Percentiles rank a stretch among this genome's conserved stretches.
Evolutionary conservation across 2,329 filamentous ascomycete species (phyloP).

Genomic region (Aspergillus alliaceus): DNA sequence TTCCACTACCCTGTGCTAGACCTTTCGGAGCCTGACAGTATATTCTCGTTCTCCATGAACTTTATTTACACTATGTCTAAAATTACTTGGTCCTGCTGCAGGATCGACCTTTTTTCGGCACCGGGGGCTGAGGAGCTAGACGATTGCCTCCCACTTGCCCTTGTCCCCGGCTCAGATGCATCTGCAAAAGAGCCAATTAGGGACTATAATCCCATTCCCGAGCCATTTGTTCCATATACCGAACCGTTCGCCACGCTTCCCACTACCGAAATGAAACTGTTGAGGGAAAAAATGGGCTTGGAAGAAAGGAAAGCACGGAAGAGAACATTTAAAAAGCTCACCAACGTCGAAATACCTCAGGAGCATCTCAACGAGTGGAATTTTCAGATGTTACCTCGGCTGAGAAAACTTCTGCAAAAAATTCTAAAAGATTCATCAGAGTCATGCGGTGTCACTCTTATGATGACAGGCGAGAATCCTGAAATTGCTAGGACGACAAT

Average conservation of each 20-base stretch:
- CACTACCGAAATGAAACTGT: conserved; percentile 24
- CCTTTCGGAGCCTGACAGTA: conserved; percentile 40
- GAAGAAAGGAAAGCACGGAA: conserved; percentile 37
- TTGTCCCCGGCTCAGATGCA: conserved; percentile 35
- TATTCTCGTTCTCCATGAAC: conserved; percentile 45
- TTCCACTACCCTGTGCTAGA: conserved; percentile 46
- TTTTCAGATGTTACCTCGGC: conserved; percentile 54
- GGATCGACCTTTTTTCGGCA: conserved; percentile 43
- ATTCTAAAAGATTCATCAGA: conserved; percentile 60
- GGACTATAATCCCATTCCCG: conserved; percentile 15
- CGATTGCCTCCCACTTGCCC: conserved; percentile 42
- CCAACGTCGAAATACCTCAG: conserved; percentile 54
- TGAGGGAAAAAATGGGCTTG: conserved; percentile 21
- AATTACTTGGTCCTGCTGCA: conserved; percentile 42
- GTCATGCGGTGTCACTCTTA: conserved; percentile 61
- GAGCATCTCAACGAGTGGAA: conserved; percentile 61
- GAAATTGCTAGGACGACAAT: conserved; percentile 62
- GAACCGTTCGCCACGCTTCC: conserved; percentile 20
- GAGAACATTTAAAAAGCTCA: conserved; percentile 45
- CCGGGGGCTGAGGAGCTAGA: conserved; percentile 42
- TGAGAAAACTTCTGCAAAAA: conserved; percentile 60
- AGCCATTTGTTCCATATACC: conserved; percentile 15
- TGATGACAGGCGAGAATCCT: conserved; percentile 59
- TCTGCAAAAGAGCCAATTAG: conserved; percentile 20
- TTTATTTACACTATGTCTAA: conserved; percentile 46